Evolutionary conservation across 148 eudicot species (phyloP).

Genomic region (Fagopyrum esculentum): DNA sequence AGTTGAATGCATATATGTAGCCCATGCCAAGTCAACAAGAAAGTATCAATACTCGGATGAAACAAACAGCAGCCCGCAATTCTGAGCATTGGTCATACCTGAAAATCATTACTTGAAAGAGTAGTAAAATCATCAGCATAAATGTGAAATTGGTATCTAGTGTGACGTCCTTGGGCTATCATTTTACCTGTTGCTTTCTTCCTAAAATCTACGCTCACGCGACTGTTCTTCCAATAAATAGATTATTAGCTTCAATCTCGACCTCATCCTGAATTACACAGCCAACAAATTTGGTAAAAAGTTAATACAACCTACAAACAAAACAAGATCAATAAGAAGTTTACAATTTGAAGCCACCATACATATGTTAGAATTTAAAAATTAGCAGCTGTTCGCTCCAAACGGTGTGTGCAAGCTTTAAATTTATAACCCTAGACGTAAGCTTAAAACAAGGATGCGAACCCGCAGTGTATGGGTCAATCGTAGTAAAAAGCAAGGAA

Average conservation of each 20-base stretch:
- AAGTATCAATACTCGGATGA: background rate
- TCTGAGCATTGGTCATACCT: too few relatives aligned
- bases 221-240: conserved; percentile 76
- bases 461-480: too few relatives aligned
- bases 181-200: conserved; percentile 73
- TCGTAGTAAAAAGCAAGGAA: too few relatives aligned
- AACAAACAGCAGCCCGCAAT: too few relatives aligned
- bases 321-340: background rate
- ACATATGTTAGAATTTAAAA: background rate
- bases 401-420: too few relatives aligned
- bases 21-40: background rate
- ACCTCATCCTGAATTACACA: conserved; percentile 62
- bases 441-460: too few relatives aligned
- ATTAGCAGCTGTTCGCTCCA: too few relatives aligned
- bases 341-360: background rate
- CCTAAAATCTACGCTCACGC: conserved; percentile 76
- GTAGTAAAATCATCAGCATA: too few relatives aligned
- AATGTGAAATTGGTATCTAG: conserved; percentile 41
- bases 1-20: background rate
- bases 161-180: conserved; percentile 88
- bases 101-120: too few relatives aligned
- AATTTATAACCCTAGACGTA: too few relatives aligned
- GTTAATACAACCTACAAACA: background rate
- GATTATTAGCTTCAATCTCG: conserved; percentile 66
- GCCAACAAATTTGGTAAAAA: background rate